Conservation (phyloP, 306 rosid genomes). For the Myrica gale region DNA sequence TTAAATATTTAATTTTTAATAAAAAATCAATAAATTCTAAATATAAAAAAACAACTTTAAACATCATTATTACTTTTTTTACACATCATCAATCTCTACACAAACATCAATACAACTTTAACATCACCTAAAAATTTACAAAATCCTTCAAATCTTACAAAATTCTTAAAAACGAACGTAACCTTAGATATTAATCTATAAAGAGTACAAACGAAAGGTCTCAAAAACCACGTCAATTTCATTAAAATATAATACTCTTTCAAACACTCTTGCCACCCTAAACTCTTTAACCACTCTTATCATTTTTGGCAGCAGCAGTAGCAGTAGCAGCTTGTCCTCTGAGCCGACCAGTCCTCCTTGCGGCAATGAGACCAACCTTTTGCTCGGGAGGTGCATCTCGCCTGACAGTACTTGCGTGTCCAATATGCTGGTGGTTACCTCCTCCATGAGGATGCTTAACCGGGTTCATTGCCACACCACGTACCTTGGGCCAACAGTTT, state of each 20-base stretch:
- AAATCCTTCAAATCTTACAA: too few species aligned
- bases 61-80: too few species aligned
- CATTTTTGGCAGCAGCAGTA: conserved; percentile 42
- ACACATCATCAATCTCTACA: too few species aligned
- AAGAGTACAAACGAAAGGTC: not conserved
- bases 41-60: too few species aligned
- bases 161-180: too few species aligned
- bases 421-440: conserved; percentile 50
- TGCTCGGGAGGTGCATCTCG: conserved; percentile 48
- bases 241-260: not conserved
- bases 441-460: conserved; percentile 57
- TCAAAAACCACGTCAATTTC: not conserved
- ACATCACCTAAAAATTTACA: too few species aligned
- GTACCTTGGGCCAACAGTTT: conserved; percentile 49
- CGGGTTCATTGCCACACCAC: conserved; percentile 52
- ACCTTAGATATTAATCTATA: not conserved
- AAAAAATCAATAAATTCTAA: too few species aligned
- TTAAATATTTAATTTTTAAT: too few species aligned
- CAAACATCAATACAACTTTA: too few species aligned
- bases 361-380: conserved; percentile 50
- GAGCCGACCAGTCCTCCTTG: conserved; percentile 49
- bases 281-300: conserved; percentile 22
- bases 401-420: conserved; percentile 45
- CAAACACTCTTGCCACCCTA: not conserved
- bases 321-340: conserved; percentile 51